Percentiles rank a stretch among this genome's conserved stretches.
Evolutionary conservation across 495 filamentous ascomycete genomes (phyloP).

Genomic region (Talaromyces adpressus): DNA sequence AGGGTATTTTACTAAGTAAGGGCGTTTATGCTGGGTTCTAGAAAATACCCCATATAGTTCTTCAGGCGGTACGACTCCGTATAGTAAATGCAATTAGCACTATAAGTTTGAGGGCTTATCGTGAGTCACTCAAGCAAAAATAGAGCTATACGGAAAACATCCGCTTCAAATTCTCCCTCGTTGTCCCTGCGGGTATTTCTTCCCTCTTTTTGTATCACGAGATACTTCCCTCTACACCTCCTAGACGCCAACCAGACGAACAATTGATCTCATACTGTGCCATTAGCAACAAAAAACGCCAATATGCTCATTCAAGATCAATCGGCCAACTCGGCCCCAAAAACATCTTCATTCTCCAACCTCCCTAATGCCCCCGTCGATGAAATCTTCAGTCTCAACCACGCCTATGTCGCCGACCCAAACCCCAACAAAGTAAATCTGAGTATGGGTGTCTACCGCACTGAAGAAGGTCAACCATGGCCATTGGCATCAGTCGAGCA

Average conservation of each 20-base stretch:
- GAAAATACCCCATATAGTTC: background rate
- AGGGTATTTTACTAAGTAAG: background rate
- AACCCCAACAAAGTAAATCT: constrained; percentile 42
- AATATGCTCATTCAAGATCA: constrained; percentile 10
- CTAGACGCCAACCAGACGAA: background rate
- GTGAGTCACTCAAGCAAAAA: background rate
- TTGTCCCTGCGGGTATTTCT: background rate
- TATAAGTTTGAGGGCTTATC: background rate
- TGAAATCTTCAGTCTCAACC: constrained; percentile 43
- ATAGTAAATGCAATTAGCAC: background rate
- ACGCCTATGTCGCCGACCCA: constrained; percentile 31
- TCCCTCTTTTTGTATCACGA: background rate
- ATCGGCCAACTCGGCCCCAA: constrained; percentile 1
- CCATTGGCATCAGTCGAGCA: constrained; percentile 39
- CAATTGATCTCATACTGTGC: background rate
- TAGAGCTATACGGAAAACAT: too few species aligned
- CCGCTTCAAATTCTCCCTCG: background rate
- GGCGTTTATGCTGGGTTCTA: background rate
- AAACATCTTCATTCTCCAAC: constrained; percentile 11
- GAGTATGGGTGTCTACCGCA: constrained; percentile 44
- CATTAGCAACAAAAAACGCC: constrained; percentile 7
- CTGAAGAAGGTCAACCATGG: constrained; percentile 48
- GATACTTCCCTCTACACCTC: background rate
- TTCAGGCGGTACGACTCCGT: background rate
- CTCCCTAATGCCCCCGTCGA: constrained; percentile 19